Percentiles rank a stretch among this genome's conserved stretches.
Conservation (phyloP, 179 eudicot genomes). For the Camellia oleifera region DNA sequence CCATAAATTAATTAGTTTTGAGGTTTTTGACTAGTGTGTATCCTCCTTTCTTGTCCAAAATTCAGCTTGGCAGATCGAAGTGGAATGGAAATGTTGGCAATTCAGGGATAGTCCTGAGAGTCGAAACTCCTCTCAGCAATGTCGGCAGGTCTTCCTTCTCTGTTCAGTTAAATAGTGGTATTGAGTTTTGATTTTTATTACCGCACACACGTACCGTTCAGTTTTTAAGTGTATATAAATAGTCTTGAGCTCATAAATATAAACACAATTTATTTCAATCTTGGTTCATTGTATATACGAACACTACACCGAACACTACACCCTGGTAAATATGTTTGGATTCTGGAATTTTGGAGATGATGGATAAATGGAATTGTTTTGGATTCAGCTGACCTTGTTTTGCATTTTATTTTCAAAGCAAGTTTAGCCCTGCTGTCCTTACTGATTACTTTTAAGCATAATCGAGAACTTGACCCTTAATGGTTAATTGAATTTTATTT, state of each 20-base stretch:
- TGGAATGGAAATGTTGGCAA: conserved; percentile 93
- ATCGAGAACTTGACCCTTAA: too few relatives aligned
- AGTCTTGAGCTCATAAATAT: not conserved
- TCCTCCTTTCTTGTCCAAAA: not conserved
- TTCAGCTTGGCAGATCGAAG: conserved; percentile 90
- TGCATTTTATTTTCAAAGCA: not conserved
- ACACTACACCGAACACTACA: not conserved
- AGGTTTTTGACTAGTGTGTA: not conserved
- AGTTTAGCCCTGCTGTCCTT: too few relatives aligned
- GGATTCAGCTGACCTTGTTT: not conserved
- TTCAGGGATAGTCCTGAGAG: conserved; percentile 70
- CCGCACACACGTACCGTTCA: conserved; percentile 3
- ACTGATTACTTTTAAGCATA: too few relatives aligned
- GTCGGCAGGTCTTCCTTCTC: conserved; percentile 73
- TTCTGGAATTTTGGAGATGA: not conserved
- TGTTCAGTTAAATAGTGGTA: conserved; percentile 81
- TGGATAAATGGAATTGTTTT: not conserved
- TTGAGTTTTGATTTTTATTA: conserved; percentile 56
- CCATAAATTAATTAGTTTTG: not conserved
- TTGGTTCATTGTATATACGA: not conserved
- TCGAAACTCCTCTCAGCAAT: conserved; percentile 72
- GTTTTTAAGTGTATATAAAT: conserved; percentile 32
- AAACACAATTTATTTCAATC: not conserved
- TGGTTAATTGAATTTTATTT: too few relatives aligned
- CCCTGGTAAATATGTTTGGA: not conserved